Evolutionary conservation across 83 land plant genomes (phyloP).

Genomic region (Picea abies): DNA sequence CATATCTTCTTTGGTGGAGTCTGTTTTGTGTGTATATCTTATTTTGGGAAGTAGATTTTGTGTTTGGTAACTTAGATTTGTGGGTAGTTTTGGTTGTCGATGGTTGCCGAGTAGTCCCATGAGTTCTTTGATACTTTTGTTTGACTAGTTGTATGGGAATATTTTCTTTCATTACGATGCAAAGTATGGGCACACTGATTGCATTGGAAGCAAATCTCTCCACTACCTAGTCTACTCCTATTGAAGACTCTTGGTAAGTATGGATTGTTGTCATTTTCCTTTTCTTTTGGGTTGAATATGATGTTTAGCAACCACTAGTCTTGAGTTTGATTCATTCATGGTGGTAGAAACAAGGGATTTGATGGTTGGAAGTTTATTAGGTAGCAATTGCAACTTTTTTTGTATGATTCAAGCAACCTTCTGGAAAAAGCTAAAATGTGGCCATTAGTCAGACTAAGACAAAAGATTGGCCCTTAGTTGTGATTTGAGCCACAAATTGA

Average conservation of each 20-base stretch:
- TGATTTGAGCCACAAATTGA: too few species aligned
- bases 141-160: slow-evolving; percentile 61
- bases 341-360: too few species aligned
- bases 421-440: too few species aligned
- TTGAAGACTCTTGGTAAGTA: slow-evolving; percentile 58
- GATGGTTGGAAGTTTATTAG: too few species aligned
- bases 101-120: neutral
- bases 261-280: neutral
- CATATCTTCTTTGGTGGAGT: neutral
- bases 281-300: neutral
- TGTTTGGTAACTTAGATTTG: neutral
- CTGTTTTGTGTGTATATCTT: neutral
- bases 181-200: slow-evolving; percentile 62
- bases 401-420: too few species aligned
- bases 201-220: slow-evolving; percentile 55
- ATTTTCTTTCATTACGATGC: slow-evolving; percentile 81
- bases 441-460: too few species aligned
- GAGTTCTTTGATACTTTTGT: slow-evolving; percentile 49
- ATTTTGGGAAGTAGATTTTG: neutral
- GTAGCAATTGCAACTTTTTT: too few species aligned
- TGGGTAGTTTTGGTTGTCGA: neutral
- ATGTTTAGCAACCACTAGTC: neutral
- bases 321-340: neutral
- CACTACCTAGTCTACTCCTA: slow-evolving; percentile 42
- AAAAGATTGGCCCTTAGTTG: too few species aligned